phyloP scores from a whole-genome alignment of 306 rosid genomes.

The Heteromeles arbutifolia region DNA sequence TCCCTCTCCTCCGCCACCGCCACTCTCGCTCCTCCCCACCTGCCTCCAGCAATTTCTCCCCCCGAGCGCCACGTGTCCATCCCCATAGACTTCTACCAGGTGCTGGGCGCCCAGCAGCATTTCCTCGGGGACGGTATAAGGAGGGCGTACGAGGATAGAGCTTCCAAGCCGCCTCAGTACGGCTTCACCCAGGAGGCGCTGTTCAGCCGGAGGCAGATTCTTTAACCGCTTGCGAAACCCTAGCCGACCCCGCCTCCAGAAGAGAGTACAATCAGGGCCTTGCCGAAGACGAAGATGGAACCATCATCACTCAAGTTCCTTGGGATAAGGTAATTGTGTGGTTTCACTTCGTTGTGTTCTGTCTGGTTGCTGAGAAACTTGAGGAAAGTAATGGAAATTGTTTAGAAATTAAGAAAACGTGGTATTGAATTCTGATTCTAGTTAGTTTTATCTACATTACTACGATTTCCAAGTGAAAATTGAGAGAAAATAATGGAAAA shows the following conservation, averaged over 20 bases:
- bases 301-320: conserved; percentile 71
- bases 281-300: conserved; percentile 48
- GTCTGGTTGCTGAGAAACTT: background rate
- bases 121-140: conserved; percentile 86
- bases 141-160: conserved; percentile 75
- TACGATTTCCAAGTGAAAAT: background rate
- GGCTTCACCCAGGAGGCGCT: conserved; percentile 76
- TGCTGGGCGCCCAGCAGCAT: conserved; percentile 85
- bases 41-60: conserved; percentile 35
- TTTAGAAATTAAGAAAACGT: background rate
- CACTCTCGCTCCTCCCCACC: conserved; percentile 35
- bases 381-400: background rate
- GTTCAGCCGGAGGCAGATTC: conserved; percentile 78
- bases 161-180: conserved; percentile 81
- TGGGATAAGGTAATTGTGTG: conserved; percentile 54
- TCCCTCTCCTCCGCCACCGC: conserved; percentile 30
- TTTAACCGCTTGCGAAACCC: conserved; percentile 92
- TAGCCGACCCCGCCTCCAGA: conserved; percentile 53
- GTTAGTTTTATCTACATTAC: background rate
- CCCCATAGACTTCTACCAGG: conserved; percentile 66
- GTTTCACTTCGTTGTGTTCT: background rate
- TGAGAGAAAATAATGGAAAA: background rate
- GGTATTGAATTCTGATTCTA: background rate
- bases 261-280: conserved; percentile 80
- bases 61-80: conserved; percentile 62